Percentiles rank a stretch among this genome's conserved stretches.
Evolutionary conservation across 2,329 filamentous ascomycete species (phyloP).

Genomic region (Colletotrichum spinosum): DNA sequence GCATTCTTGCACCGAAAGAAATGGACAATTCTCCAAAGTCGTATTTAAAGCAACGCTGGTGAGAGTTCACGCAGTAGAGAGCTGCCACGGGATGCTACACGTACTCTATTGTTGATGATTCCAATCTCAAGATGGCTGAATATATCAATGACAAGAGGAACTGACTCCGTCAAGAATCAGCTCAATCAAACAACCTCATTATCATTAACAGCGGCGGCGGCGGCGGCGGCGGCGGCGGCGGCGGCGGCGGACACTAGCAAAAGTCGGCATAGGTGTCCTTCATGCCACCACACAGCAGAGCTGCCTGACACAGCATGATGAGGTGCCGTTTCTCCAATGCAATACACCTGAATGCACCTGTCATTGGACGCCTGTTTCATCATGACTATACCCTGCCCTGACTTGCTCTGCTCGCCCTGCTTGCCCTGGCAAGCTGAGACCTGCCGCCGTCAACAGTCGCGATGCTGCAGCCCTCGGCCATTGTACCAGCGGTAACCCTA

Average conservation of each 20-base stretch:
- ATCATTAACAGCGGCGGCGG: too few species aligned
- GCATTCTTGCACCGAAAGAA: neutral
- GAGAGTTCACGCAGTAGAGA: neutral
- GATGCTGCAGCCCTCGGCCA: neutral
- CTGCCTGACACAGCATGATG: neutral
- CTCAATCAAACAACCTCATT: too few species aligned
- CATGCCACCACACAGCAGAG: neutral
- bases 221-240: too few species aligned
- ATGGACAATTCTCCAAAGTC: constrained; percentile 3
- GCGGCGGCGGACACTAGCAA: too few species aligned
- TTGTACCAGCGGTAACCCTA: neutral
- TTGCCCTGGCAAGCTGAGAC: constrained; percentile 8
- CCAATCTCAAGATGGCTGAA: too few species aligned
- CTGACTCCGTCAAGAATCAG: too few species aligned
- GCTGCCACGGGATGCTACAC: constrained; percentile 18
- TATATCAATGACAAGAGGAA: too few species aligned
- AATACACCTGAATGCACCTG: constrained; percentile 5
- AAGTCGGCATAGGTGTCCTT: neutral
- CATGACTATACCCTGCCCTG: constrained; percentile 19
- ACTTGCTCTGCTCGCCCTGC: neutral
- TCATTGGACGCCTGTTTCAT: constrained; percentile 33
- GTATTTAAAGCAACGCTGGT: constrained; percentile 1
- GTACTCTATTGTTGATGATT: too few species aligned
- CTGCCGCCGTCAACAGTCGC: constrained; percentile 21
- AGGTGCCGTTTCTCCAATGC: neutral